Evolutionary conservation across 768 basidiomycete species (phyloP).

Genomic region (Rossbeevera mucosa): DNA sequence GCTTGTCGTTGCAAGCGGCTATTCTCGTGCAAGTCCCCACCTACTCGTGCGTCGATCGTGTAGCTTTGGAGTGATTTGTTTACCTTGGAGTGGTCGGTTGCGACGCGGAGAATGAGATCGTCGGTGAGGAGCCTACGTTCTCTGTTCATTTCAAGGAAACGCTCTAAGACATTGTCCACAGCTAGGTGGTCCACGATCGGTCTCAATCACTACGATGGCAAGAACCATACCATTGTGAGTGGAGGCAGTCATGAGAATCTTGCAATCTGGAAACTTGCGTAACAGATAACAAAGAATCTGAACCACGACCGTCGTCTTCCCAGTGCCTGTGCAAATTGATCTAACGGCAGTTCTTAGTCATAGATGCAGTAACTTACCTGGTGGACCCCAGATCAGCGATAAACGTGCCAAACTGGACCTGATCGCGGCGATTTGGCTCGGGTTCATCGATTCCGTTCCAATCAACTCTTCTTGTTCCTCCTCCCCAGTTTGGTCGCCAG

Average conservation of each 20-base stretch:
- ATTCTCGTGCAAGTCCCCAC: constrained; percentile 55
- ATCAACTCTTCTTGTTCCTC: constrained; percentile 7
- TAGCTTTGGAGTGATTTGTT: constrained; percentile 52
- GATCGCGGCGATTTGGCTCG: constrained; percentile 52
- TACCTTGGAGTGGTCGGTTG: constrained; percentile 62
- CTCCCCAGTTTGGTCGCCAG: not conserved
- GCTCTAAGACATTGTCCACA: constrained; percentile 66
- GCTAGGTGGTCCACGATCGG: constrained; percentile 35
- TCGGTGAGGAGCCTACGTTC: constrained; percentile 41
- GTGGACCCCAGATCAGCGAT: constrained; percentile 67
- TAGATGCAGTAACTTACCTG: constrained; percentile 35
- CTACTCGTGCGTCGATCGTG: constrained; percentile 61
- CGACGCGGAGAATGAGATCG: constrained; percentile 60
- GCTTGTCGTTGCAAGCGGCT: constrained; percentile 54
- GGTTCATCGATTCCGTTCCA: constrained; percentile 38
- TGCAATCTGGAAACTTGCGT: constrained; percentile 31
- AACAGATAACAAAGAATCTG: constrained; percentile 49
- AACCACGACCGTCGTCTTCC: constrained; percentile 68
- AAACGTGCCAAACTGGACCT: constrained; percentile 40
- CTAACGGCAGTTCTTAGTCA: not conserved
- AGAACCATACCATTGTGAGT: constrained; percentile 54
- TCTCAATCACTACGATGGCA: no score
- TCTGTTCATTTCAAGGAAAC: constrained; percentile 50
- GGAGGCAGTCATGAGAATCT: constrained; percentile 67
- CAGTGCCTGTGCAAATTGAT: constrained; percentile 49